A percentile compares a stretch with the other conserved stretches of the same genome.
phyloP scores from a whole-genome alignment of 352 stramenopile species.

The Pelagophyceae sp. region DNA sequence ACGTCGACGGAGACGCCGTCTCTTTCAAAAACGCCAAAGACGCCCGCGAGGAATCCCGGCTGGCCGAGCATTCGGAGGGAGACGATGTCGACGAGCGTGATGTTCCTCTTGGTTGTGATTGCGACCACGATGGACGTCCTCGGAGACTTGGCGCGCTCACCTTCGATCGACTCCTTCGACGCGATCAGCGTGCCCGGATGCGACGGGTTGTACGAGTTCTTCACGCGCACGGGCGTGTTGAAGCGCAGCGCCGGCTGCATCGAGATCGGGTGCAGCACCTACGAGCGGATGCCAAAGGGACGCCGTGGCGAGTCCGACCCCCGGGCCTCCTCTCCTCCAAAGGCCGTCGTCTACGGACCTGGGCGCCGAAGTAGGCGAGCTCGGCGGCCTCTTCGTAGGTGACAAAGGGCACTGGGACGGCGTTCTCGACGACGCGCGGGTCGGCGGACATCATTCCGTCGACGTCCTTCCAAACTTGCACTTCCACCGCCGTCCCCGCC shows the following conservation, averaged over 20 bases:
- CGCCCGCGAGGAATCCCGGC: constrained; percentile 58
- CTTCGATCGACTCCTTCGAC: constrained; percentile 27
- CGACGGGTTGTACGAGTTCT: constrained; percentile 70
- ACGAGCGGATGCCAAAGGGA: too few relatives aligned
- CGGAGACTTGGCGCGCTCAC: background rate
- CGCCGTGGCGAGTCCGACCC: too few relatives aligned
- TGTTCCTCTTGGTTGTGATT: constrained; percentile 63
- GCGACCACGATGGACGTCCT: constrained; percentile 44
- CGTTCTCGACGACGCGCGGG: constrained; percentile 52
- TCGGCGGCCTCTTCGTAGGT: constrained; percentile 64
- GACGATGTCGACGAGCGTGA: constrained; percentile 65
- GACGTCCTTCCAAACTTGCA: constrained; percentile 77
- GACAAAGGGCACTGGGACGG: constrained; percentile 49
- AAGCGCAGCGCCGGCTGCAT: constrained; percentile 68
- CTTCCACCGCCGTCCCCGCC: constrained; percentile 47
- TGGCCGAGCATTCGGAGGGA: constrained; percentile 67
- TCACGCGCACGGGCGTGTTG: constrained; percentile 64
- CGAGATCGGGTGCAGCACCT: constrained; percentile 91
- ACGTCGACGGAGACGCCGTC: constrained; percentile 69
- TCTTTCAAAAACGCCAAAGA: constrained; percentile 67
- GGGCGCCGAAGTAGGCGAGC: constrained; percentile 63
- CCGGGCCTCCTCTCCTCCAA: too few relatives aligned
- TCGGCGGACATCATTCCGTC: constrained; percentile 69
- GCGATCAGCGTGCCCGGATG: constrained; percentile 62
- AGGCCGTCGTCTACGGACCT: too few relatives aligned